Percentiles rank a stretch among this genome's conserved stretches.
These are phyloP conservation scores for Mycena epipterygia DNA, from an alignment of 768 basidiomycete genomes.

Conservation along the genomic window DNA sequence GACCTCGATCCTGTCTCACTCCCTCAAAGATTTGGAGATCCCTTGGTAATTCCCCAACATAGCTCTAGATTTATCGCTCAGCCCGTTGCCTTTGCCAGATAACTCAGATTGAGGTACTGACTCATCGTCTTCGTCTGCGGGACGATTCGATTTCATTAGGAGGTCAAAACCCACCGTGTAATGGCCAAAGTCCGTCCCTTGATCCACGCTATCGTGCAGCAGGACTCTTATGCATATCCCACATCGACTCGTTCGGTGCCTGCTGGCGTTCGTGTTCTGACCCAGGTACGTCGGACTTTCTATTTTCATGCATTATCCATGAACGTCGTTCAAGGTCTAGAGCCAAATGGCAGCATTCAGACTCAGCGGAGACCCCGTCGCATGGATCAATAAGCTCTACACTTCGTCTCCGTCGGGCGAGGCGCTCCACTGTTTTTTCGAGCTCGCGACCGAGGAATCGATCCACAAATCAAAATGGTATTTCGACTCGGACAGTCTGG, in stretches of 20 bases:
- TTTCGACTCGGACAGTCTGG: not conserved
- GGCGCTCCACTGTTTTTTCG: not conserved
- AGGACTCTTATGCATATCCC: not conserved
- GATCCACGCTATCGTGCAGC: constrained; percentile 1
- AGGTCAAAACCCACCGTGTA: constrained; percentile 11
- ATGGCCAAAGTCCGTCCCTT: not conserved
- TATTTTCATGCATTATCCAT: not conserved
- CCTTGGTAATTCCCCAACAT: constrained; percentile 3
- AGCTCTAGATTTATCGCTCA: not conserved
- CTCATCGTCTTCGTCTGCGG: not conserved
- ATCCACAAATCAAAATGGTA: constrained; percentile 5
- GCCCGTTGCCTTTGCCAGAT: constrained; percentile 4
- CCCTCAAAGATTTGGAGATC: constrained; percentile 9
- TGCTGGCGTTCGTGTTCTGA: not conserved
- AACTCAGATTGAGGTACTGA: constrained; percentile 4
- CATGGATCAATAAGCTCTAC: constrained; percentile 16
- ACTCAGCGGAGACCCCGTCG: not conserved
- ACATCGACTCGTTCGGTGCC: not conserved
- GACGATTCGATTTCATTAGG: constrained; percentile 12
- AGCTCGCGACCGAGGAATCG: not conserved
- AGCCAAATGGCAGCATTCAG: constrained; percentile 6
- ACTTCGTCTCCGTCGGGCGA: not conserved
- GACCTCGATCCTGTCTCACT: constrained; percentile 1
- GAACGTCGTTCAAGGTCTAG: not conserved
- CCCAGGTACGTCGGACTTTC: not conserved